phyloP scores from a whole-genome alignment of 768 basidiomycete genomes.

The Phanerochaete sordida region DNA sequence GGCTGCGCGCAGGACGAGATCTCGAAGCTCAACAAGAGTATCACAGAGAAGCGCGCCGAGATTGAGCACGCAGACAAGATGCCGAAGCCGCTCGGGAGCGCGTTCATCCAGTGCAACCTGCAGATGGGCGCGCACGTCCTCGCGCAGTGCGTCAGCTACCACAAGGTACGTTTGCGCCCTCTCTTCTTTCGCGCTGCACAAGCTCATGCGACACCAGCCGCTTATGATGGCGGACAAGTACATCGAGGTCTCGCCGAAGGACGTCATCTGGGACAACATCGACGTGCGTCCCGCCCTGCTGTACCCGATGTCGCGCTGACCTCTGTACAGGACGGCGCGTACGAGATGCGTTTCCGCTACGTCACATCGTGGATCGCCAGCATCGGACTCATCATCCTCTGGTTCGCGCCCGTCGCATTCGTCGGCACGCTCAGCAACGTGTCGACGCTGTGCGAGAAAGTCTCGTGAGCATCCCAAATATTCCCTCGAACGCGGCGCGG shows the following conservation, averaged over 20 bases:
- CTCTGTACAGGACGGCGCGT: slow-evolving; percentile 30
- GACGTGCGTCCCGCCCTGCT: slow-evolving; percentile 40
- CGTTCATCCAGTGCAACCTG: slow-evolving; percentile 66
- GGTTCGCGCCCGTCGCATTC: slow-evolving; percentile 65
- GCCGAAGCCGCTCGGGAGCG: slow-evolving; percentile 46
- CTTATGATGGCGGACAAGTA: slow-evolving; percentile 56
- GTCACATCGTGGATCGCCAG: slow-evolving; percentile 54
- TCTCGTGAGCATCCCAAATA: slow-evolving; percentile 36
- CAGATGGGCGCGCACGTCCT: slow-evolving; percentile 76
- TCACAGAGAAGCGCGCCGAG: slow-evolving; percentile 38
- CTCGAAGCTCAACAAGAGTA: slow-evolving; percentile 36
- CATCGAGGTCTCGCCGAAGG: slow-evolving; percentile 51
- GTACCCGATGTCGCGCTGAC: not conserved
- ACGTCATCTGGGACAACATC: slow-evolving; percentile 57
- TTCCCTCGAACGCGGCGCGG: no score
- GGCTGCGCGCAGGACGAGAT: slow-evolving; percentile 54
- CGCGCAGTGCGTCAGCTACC: slow-evolving; percentile 53
- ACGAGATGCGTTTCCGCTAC: slow-evolving; percentile 53
- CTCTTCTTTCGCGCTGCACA: not conserved
- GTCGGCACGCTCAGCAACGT: slow-evolving; percentile 64
- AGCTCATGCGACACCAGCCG: slow-evolving; percentile 31
- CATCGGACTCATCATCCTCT: slow-evolving; percentile 55
- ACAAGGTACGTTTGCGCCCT: slow-evolving; percentile 33
- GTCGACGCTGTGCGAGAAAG: slow-evolving; percentile 44
- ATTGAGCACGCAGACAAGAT: slow-evolving; percentile 30